Percentiles rank a stretch among this genome's conserved stretches.
phyloP scores from a whole-genome alignment of 768 basidiomycete genomes.

The Boletus rubescentipes region DNA sequence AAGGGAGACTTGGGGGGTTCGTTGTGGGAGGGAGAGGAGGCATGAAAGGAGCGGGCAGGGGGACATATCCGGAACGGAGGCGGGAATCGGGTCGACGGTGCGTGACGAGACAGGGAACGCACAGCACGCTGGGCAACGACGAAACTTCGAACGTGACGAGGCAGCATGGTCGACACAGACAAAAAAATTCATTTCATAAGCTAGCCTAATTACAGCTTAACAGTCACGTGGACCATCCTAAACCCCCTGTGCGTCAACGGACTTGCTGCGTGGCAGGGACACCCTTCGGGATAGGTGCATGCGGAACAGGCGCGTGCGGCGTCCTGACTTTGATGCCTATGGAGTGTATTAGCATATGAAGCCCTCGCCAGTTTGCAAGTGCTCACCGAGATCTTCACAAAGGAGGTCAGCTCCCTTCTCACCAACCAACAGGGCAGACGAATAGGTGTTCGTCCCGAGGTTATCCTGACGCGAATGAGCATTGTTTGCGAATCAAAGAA shows the following conservation, averaged over 20 bases:
- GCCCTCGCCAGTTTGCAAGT: background rate
- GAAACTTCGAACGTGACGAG: constrained; percentile 46
- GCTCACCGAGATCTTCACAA: constrained; percentile 60
- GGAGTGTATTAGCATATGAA: constrained; percentile 5
- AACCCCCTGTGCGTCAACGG: constrained; percentile 7
- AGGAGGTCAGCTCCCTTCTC: constrained; percentile 67
- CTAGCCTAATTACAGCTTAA: background rate
- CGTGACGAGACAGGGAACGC: constrained; percentile 18
- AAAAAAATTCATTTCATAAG: constrained; percentile 11
- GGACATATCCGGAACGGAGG: constrained; percentile 33
- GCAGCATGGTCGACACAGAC: constrained; percentile 37
- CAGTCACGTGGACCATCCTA: constrained; percentile 13
- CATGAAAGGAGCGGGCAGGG: constrained; percentile 50
- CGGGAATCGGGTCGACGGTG: constrained; percentile 15
- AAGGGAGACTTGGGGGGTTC: constrained; percentile 90
- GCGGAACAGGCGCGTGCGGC: constrained; percentile 69
- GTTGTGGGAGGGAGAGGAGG: constrained; percentile 57
- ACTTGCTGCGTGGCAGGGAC: constrained; percentile 45
- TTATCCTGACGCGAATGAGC: constrained; percentile 48
- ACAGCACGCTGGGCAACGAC: constrained; percentile 30
- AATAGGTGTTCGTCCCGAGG: constrained; percentile 72
- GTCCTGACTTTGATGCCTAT: constrained; percentile 59
- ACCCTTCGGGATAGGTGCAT: constrained; percentile 59
- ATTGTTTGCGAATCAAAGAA: background rate
- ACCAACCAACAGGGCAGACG: constrained; percentile 64